These are phyloP conservation scores for Erysiphe neolycopersici DNA, from an alignment of 2,329 filamentous ascomycete species.

Conservation along the genomic window DNA sequence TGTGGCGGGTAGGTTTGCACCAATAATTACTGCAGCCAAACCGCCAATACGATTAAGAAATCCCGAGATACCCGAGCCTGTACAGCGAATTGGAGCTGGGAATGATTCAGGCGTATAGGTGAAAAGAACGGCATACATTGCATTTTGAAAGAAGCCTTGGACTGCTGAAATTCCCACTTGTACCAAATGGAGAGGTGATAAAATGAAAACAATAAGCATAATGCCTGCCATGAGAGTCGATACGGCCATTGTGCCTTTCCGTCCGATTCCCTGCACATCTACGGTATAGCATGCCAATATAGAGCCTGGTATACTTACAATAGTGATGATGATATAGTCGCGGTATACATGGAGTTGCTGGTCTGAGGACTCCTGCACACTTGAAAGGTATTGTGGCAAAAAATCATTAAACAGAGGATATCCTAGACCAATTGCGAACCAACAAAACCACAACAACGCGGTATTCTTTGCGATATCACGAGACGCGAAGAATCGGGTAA, in stretches of 20 bases:
- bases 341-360: conserved; percentile 32
- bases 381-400: conserved; percentile 44
- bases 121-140: conserved; percentile 54
- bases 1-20: too few relatives aligned
- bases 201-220: conserved; percentile 39
- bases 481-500: conserved; percentile 27
- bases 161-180: conserved; percentile 41
- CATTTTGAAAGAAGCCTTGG: conserved; percentile 46
- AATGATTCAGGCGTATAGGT: conserved; percentile 57
- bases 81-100: conserved; percentile 43
- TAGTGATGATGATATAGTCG: conserved; percentile 57
- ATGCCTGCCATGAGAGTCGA: conserved; percentile 41
- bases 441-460: conserved; percentile 45
- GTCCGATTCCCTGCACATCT: conserved; percentile 35
- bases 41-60: conserved; percentile 34
- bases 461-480: conserved; percentile 26
- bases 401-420: conserved; percentile 80
- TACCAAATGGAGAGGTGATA: conserved; percentile 25
- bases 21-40: too few relatives aligned
- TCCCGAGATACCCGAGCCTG: conserved; percentile 44
- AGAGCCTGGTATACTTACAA: conserved; percentile 52
- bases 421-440: conserved; percentile 61
- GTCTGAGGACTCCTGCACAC: conserved; percentile 10
- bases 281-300: conserved; percentile 52
- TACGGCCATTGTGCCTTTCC: conserved; percentile 42